These are phyloP conservation scores for Pichia sorboxylosa DNA, from an alignment of 1,139 yeast species.

Conservation along the genomic window DNA sequence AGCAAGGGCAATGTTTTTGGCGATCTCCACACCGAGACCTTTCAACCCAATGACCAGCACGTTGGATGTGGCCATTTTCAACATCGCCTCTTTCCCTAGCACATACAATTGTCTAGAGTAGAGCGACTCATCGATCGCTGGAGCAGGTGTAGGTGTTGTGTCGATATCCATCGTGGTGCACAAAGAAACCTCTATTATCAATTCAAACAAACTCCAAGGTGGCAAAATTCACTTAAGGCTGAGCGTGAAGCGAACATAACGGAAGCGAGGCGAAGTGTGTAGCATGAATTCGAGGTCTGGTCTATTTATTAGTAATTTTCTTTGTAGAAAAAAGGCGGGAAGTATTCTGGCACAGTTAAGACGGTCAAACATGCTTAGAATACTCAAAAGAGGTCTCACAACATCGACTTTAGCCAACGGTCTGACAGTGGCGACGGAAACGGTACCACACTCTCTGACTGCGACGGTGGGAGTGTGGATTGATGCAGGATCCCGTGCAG, in stretches of 20 bases:
- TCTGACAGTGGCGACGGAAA: constrained; percentile 83
- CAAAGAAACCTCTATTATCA: no score
- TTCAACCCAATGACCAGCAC: constrained; percentile 79
- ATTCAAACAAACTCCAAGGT: no score
- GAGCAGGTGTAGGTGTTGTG: constrained; percentile 30
- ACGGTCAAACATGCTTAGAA: no score
- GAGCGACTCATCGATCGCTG: constrained; percentile 74
- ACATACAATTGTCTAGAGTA: constrained; percentile 95
- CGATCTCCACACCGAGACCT: constrained; percentile 91
- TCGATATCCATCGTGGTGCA: constrained; percentile 42
- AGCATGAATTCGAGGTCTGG: no score
- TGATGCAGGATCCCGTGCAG: constrained; percentile 97
- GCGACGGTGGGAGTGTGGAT: constrained; percentile 98
- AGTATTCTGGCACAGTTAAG: no score
- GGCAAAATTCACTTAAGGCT: no score
- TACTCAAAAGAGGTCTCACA: no score
- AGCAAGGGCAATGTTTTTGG: constrained; percentile 91
- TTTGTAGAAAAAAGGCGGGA: no score
- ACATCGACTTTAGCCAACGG: constrained; percentile 72
- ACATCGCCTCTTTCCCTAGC: constrained; percentile 93
- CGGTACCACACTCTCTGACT: constrained; percentile 77
- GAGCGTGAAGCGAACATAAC: no score
- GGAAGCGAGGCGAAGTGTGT: no score
- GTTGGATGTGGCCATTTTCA: constrained; percentile 87
- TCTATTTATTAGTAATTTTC: no score